Base-by-base conservation (phyloP, 345 rosid genomes). In the Draba incana region DNA sequence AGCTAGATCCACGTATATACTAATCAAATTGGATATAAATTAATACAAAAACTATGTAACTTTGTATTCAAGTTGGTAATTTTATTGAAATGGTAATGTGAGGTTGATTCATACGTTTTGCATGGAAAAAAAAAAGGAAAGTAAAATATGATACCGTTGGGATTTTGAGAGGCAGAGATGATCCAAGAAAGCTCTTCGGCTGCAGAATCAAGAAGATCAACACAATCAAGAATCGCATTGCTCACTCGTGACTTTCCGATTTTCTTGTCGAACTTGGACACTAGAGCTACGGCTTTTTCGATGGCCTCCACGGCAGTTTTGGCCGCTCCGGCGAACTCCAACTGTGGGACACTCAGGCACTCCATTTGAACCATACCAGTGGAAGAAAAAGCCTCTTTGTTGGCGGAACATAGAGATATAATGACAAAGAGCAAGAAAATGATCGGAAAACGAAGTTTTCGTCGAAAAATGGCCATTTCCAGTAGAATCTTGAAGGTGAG, bases 131-230 rank as follows among this genome's bases (percentile, higher is more conserved):
- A 25, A 5, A 38, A 64, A 30, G 41, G 11, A 8, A 10, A 13
- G 4, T 2, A 47, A 41, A 45, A 24, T 24, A 15, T 62, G 7
- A 14, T 78, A 83, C 90, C 90, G 1, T 68, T 79, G 28, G 88
- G 85, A 57, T 70, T 73, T 62, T 83, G 78, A 53, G 86, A 77
- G 66, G 86, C 88, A 72, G 87, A 79, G 28, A 84, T 47, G 63
- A 83, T 37, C 92, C 90, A 86, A 69, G 78, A 74, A 38, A 89
- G 71, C 67, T 73, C 82, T 50, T 85, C 92, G 13, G 81, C 49
- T 28, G 90, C 86, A 63, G 78, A 77, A 55, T 86, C 90, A 12
- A 89, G 84, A 68, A 89, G 80, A 64, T 89, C 96, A 45, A 86
- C 80, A 20, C 96, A 89, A 51, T 89, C 92, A 15, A 77, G 51